Evolutionary conservation across 345 rosid genomes (phyloP), one percentile per base, ranked within the genome.

Genomic region (Kandelia obovata): DNA sequence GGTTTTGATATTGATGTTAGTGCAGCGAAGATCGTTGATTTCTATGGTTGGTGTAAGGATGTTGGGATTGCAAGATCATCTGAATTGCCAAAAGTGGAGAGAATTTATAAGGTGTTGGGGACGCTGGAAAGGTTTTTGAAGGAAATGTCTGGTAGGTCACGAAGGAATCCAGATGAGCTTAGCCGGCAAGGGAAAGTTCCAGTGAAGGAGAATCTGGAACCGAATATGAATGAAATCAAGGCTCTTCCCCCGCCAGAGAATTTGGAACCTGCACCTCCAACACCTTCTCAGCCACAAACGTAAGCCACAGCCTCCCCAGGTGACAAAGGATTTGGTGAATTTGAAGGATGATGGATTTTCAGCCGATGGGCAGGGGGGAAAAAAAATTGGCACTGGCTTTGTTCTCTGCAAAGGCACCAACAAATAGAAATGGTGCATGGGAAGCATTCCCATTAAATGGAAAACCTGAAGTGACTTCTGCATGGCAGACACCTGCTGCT

Each of bases 41-140:
- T 76, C 26, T 76, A 66, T 62, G 52, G 19, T 55, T 76, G 79
- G 79, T 71, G 79, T 37, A 76, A 71, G 72, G 79, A 66, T 56
- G 17, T 56, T 20, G 75, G 75, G 49, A 67, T 76, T 43, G 79
- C 75, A 4, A 67, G 79, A 49, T 71, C 79, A 55, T 66, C 68
- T 2, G 75, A 71, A 63, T 76, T 61, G 31, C 72, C 79, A 47
- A 56, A 68, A 62, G 75, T 76, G 67, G 34, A 66, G 69, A 71
- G 49, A 63, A 61, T 71, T 53, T 69, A 67, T 26, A 60, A 71
- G 20, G 46, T 27, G 28, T 23, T 76, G 37, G 72, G 61, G 35
- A 66, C 69, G 25, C 64, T 76, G 16, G 75, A 71, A 20, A 72
- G 61, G 51, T 61, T 71, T 51, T 56, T 76, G 68, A 71, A 56